phyloP scores from a whole-genome alignment of 1,284 basidiomycete genomes.

The Papiliotrema nemorosa region DNA sequence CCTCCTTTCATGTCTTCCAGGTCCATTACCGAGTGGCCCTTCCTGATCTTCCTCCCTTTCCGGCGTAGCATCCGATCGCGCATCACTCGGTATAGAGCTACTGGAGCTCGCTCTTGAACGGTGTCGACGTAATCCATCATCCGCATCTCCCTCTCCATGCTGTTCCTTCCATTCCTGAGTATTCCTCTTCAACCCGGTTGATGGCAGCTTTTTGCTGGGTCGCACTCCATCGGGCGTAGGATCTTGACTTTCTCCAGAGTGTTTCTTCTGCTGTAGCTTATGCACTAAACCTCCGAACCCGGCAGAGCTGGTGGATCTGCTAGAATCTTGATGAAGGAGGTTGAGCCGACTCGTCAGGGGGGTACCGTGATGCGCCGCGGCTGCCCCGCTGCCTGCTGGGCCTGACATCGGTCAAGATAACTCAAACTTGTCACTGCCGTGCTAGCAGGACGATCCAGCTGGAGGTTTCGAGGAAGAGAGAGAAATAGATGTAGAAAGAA shows the following conservation, averaged over 20 bases:
- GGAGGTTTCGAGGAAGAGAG: too few relatives aligned
- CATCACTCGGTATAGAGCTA: constrained; percentile 28
- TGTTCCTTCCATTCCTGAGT: constrained; percentile 26
- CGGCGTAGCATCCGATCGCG: constrained; percentile 11
- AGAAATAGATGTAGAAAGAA: too few relatives aligned
- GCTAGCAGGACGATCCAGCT: too few relatives aligned
- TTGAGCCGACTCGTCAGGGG: not conserved
- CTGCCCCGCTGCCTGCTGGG: not conserved
- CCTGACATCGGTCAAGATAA: too few relatives aligned
- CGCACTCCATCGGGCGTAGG: constrained; percentile 1
- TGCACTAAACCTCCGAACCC: constrained; percentile 1
- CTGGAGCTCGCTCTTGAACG: constrained; percentile 9
- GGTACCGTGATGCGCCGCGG: not conserved
- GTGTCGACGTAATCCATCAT: not conserved
- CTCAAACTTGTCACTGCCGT: too few relatives aligned
- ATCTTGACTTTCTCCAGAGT: constrained; percentile 2
- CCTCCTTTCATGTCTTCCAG: constrained; percentile 28
- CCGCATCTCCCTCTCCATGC: constrained; percentile 13
- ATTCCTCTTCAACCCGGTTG: constrained; percentile 30
- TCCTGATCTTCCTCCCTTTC: constrained; percentile 26
- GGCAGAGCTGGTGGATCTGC: not conserved
- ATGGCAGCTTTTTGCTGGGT: constrained; percentile 24
- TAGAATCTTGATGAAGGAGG: not conserved
- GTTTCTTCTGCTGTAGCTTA: not conserved
- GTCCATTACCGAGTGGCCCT: constrained; percentile 27